Conservation (phyloP, 306 rosid species). For the Vicia faba region DNA sequence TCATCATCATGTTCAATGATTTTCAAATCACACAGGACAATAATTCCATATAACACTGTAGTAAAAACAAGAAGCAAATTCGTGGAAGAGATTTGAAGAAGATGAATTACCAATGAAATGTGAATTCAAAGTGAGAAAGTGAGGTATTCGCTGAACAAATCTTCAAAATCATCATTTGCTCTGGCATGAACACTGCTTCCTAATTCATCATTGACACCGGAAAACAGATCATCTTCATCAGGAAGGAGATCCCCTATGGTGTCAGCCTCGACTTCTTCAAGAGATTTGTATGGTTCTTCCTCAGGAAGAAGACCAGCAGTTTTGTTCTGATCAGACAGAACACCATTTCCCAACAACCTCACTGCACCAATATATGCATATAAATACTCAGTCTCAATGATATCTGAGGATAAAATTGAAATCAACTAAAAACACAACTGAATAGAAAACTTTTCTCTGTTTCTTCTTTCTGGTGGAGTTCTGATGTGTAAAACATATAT, state of each 20-base stretch:
- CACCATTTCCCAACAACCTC: slow-evolving; percentile 53
- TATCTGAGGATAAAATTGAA: slow-evolving; percentile 30
- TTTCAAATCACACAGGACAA: no score
- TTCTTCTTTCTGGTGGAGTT: slow-evolving; percentile 28
- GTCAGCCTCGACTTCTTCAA: slow-evolving; percentile 69
- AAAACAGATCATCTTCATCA: slow-evolving; percentile 80
- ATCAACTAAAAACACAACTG: slow-evolving; percentile 16
- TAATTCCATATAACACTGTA: no score
- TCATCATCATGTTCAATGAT: no score
- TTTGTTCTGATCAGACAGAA: slow-evolving; percentile 43
- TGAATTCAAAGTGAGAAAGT: no score
- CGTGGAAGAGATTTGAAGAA: no score
- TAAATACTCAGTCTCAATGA: neutral
- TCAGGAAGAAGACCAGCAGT: slow-evolving; percentile 47
- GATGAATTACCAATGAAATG: no score
- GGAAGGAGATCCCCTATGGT: slow-evolving; percentile 88
- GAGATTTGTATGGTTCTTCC: slow-evolving; percentile 59
- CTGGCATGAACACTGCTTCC: slow-evolving; percentile 44
- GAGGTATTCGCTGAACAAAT: slow-evolving; percentile 82
- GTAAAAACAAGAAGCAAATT: no score
- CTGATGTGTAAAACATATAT: neutral
- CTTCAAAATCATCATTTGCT: slow-evolving; percentile 63
- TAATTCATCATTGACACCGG: slow-evolving; percentile 62
- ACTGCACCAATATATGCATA: slow-evolving; percentile 55
- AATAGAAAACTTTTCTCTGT: neutral